Conservation (phyloP, 1,139 yeast species). For the Candida pseudoviswanathii region DNA sequence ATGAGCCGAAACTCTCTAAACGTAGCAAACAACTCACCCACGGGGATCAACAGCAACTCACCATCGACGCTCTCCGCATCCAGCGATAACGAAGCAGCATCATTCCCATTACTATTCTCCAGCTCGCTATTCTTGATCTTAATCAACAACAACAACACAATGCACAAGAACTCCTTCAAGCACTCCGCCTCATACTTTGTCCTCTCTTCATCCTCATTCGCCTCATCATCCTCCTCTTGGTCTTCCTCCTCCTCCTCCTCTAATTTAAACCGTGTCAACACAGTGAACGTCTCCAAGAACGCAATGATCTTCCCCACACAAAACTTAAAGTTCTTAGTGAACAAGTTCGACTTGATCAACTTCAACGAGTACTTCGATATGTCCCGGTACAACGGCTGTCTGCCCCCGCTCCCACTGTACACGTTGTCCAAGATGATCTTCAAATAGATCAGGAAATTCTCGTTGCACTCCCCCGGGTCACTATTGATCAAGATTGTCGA, state of each 20-base stretch:
- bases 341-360: constrained; percentile 42
- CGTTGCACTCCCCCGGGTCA: constrained; percentile 45
- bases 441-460: constrained; percentile 37
- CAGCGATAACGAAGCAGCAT: neutral
- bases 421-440: constrained; percentile 38
- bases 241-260: neutral
- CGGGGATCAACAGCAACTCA: constrained; percentile 18
- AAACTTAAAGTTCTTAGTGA: constrained; percentile 37
- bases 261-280: constrained; percentile 18
- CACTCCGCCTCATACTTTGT: constrained; percentile 25
- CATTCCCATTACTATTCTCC: constrained; percentile 20
- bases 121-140: constrained; percentile 34
- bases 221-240: constrained; percentile 5
- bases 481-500: constrained; percentile 34
- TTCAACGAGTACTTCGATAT: constrained; percentile 39
- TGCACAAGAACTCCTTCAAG: constrained; percentile 41
- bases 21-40: constrained; percentile 25
- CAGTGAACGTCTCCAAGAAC: constrained; percentile 33
- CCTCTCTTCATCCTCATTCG: constrained; percentile 12
- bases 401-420: constrained; percentile 16
- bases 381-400: constrained; percentile 18
- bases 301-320: constrained; percentile 47
- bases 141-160: constrained; percentile 34
- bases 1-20: constrained; percentile 48
- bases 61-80: constrained; percentile 13